Evolutionary conservation across 148 eudicot species (phyloP).

Genomic region (Cornus suecica): DNA sequence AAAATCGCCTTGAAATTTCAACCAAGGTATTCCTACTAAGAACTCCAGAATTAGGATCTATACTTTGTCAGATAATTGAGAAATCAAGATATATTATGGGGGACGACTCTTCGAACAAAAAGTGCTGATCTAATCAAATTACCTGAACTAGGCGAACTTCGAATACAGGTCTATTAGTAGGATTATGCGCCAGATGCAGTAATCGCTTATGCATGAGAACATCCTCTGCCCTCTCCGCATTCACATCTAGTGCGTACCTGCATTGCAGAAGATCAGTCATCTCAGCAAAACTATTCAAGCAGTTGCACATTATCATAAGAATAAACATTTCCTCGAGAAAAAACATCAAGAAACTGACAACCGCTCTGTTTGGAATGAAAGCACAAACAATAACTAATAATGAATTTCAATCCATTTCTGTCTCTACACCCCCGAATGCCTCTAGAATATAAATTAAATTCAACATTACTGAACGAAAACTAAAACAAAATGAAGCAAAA

Average conservation of each 20-base stretch:
- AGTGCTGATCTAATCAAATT: not conserved
- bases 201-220: constrained; percentile 79
- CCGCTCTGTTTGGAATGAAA: not conserved
- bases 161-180: constrained; percentile 74
- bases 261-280: constrained; percentile 20
- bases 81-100: constrained; percentile 9
- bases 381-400: not conserved
- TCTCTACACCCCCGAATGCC: not conserved
- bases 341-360: not conserved
- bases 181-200: constrained; percentile 77
- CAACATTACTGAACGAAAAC: not conserved
- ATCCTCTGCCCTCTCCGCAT: constrained; percentile 96
- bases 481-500: too few relatives aligned
- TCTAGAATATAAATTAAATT: not conserved
- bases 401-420: not conserved
- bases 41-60: too few relatives aligned
- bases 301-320: not conserved
- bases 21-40: not conserved
- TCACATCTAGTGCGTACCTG: constrained; percentile 97
- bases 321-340: not conserved
- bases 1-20: not conserved
- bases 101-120: not conserved
- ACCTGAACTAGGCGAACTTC: constrained; percentile 99
- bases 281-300: not conserved
- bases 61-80: not conserved